Base-by-base conservation (phyloP, 2,329 filamentous ascomycete genomes). In the Aciculosporium take region DNA sequence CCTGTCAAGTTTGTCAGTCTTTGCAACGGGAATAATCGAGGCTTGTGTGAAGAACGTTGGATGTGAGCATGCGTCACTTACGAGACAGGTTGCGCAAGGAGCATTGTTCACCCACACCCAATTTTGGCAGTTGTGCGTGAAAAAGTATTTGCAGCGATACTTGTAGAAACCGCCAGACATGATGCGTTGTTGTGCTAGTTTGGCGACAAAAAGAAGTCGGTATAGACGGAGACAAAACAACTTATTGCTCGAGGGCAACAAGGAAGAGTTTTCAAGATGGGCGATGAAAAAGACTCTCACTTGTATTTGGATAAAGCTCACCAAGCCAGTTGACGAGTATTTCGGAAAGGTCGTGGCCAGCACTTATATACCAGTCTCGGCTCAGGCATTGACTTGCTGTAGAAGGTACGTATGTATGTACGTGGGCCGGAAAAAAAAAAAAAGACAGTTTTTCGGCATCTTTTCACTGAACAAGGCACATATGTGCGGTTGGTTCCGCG, bases 91-190 rank as follows among this genome's bases (percentile, higher is more conserved):
- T 40, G 67, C 58, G 53, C 70, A 74, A 9, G 67, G 58, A 28
- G 65, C 59, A 41, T 68, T 65, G 41, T 71, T 68, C 15, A 72
- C 63, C 56, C 68, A 72, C 9, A 73, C 69, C 70, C 69, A 74
- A 48, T 73, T 67, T 5, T 58, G 62, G 48, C 69, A 72, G 47
- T 71, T 65, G 51, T 69, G 61, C 24, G 66, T 63, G 43, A 64
- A 64, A 49, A 68, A 72, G 59, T 72, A 69, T 56, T 71, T 73
- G 64, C 70, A 74, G 32, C 66, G 63, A 54, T 69, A 73, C 57
- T 67, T 71, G 52, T 71, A 72, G 46, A 64, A 69, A 29, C 66
- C 65, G 47, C 56, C 53, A 36, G 54, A 57, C 56, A 58, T 58
- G 48, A 43, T 49, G 44, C 20, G 23, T 18, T 38, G 17, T 20